These are phyloP conservation scores for Candida sonorensis DNA, from an alignment of 805 yeast species.

Conservation along the genomic window DNA sequence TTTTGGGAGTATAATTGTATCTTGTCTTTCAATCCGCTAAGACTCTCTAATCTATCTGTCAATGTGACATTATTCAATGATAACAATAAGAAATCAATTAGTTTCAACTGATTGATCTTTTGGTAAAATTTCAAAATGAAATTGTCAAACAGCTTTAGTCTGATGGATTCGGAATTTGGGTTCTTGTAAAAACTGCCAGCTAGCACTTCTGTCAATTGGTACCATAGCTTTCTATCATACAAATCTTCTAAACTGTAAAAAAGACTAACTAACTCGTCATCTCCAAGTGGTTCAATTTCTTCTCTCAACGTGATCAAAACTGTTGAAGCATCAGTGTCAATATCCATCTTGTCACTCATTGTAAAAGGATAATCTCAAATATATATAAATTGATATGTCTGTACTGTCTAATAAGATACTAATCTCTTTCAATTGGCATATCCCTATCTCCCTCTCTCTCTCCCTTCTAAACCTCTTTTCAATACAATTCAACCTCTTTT, in stretches of 20 bases:
- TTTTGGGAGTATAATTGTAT: constrained; percentile 35
- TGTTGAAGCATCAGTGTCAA: constrained; percentile 35
- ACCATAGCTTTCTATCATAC: constrained; percentile 91
- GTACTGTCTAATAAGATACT: too few relatives aligned
- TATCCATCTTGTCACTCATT: constrained; percentile 10
- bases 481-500: too few relatives aligned
- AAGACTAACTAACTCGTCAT: constrained; percentile 45
- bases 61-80: constrained; percentile 37
- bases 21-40: constrained; percentile 37
- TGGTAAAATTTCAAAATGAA: constrained; percentile 63
- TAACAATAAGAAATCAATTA: constrained; percentile 63
- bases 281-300: constrained; percentile 44
- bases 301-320: constrained; percentile 55
- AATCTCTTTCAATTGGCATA: too few relatives aligned
- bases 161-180: constrained; percentile 44
- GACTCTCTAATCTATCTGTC: constrained; percentile 44
- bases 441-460: too few relatives aligned
- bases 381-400: too few relatives aligned
- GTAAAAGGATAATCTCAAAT: neutral
- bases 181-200: constrained; percentile 50
- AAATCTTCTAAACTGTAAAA: constrained; percentile 73
- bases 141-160: constrained; percentile 61
- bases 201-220: constrained; percentile 74
- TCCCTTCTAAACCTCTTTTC: too few relatives aligned
- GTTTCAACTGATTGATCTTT: constrained; percentile 72